phyloP scores from a whole-genome alignment of 2,329 filamentous ascomycete genomes.

The Lachnellula willkommii region DNA sequence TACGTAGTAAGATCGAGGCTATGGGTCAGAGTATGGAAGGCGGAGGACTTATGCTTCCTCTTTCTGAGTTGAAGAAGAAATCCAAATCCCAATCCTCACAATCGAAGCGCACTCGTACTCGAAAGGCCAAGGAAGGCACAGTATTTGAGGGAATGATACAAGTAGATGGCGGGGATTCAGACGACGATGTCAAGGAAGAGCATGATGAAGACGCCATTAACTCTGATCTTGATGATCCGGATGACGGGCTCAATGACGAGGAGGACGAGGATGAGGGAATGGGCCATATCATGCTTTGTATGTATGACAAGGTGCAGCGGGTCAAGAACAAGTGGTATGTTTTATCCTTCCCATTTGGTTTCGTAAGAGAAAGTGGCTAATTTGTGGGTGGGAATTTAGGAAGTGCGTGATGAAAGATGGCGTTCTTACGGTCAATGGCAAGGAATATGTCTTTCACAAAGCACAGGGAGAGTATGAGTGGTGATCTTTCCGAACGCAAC shows the following conservation, averaged over 20 bases:
- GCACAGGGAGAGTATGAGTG: constrained; percentile 97
- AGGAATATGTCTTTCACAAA: constrained; percentile 97
- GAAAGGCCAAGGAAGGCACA: constrained; percentile 18
- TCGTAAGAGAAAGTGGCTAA: background rate
- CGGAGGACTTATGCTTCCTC: constrained; percentile 68
- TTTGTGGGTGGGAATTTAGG: constrained; percentile 42
- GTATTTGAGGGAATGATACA: constrained; percentile 33
- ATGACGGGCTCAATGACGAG: constrained; percentile 77
- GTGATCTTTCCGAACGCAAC: constrained; percentile 32
- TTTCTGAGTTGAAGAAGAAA: constrained; percentile 35
- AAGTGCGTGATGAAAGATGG: constrained; percentile 99
- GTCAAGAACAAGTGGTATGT: constrained; percentile 95
- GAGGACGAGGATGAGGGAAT: constrained; percentile 82
- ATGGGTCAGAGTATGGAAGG: constrained; percentile 66
- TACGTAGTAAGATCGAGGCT: constrained; percentile 63
- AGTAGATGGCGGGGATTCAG: constrained; percentile 52
- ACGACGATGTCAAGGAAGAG: constrained; percentile 52
- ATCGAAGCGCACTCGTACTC: constrained; percentile 26
- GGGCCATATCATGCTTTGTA: constrained; percentile 93
- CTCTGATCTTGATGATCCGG: constrained; percentile 91
- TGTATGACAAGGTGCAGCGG: constrained; percentile 97
- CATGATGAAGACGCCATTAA: constrained; percentile 95
- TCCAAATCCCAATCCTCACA: constrained; percentile 34
- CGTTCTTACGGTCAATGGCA: constrained; percentile 85
- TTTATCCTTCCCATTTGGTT: background rate